Conservation (phyloP, 2,329 filamentous ascomycete species). For the Hypomyces rosellus region DNA sequence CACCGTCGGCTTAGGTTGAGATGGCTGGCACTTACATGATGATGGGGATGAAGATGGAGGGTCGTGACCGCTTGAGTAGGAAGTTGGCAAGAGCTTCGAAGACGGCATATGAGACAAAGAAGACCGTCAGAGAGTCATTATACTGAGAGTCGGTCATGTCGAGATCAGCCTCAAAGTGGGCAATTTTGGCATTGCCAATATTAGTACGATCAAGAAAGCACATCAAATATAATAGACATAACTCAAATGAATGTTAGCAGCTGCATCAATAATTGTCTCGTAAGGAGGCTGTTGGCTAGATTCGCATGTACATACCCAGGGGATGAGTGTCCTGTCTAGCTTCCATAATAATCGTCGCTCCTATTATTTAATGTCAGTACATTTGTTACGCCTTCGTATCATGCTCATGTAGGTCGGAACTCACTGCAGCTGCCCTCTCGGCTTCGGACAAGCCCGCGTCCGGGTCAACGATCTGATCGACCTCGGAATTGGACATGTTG, state of each 20-base stretch:
- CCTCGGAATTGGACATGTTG: constrained; percentile 23
- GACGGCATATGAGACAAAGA: constrained; percentile 78
- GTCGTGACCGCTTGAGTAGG: constrained; percentile 67
- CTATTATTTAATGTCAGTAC: constrained; percentile 28
- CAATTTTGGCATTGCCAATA: constrained; percentile 64
- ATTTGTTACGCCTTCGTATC: not conserved
- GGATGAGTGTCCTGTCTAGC: constrained; percentile 55
- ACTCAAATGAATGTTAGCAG: constrained; percentile 27
- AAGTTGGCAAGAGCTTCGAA: constrained; percentile 77
- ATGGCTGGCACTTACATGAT: constrained; percentile 57
- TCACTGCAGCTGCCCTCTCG: constrained; percentile 55
- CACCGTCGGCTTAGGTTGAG: not conserved
- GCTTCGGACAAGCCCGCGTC: constrained; percentile 60
- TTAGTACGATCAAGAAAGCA: constrained; percentile 74
- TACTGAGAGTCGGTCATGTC: constrained; percentile 59
- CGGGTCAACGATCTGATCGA: constrained; percentile 27
- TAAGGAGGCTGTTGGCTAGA: not conserved
- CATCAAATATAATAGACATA: constrained; percentile 66
- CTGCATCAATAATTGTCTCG: not conserved
- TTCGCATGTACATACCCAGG: constrained; percentile 38
- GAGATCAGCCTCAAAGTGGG: constrained; percentile 40
- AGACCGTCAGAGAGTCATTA: constrained; percentile 71
- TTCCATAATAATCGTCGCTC: constrained; percentile 57
- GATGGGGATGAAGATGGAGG: constrained; percentile 70
- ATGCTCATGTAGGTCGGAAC: constrained; percentile 19